Percentiles rank a stretch among this genome's conserved stretches.
Evolutionary conservation across 2,329 filamentous ascomycete species (phyloP).

Genomic region (Alternaria longipes): DNA sequence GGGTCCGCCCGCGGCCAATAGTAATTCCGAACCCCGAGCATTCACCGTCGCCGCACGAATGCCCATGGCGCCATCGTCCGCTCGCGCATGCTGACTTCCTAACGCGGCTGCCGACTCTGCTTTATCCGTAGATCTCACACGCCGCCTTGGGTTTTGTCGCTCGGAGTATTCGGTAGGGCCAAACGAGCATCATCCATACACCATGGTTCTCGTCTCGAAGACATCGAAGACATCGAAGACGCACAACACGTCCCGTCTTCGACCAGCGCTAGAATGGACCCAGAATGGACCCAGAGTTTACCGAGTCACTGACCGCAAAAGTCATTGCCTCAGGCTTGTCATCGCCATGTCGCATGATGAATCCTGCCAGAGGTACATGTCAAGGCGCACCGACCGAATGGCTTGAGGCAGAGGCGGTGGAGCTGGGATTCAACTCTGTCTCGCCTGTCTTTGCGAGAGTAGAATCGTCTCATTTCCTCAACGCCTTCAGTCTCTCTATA

Average conservation of each 20-base stretch:
- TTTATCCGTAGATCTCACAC: background rate
- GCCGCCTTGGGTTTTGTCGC: background rate
- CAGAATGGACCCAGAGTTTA: background rate
- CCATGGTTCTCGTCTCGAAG: background rate
- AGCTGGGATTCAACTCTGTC: slow-evolving; percentile 1
- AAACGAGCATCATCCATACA: slow-evolving; percentile 8
- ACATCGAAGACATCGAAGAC: background rate
- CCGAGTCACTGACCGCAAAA: slow-evolving; percentile 5
- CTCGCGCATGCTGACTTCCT: slow-evolving; percentile 3
- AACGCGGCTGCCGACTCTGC: slow-evolving; percentile 3
- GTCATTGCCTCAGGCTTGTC: background rate
- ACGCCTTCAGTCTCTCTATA: slow-evolving; percentile 6
- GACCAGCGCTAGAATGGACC: background rate
- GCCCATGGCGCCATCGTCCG: slow-evolving; percentile 1
- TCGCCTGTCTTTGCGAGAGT: slow-evolving; percentile 4
- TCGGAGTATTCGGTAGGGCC: background rate
- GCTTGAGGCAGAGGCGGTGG: background rate
- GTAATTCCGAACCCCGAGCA: slow-evolving; percentile 2
- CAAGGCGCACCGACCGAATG: slow-evolving; percentile 4
- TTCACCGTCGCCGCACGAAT: slow-evolving; percentile 1
- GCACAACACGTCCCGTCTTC: slow-evolving; percentile 13
- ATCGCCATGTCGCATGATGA: slow-evolving; percentile 5
- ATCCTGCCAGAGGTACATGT: slow-evolving; percentile 3
- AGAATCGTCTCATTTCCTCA: slow-evolving; percentile 4
- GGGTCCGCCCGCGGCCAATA: slow-evolving; percentile 14